Evolutionary conservation across 2,329 filamentous ascomycete genomes (phyloP), one percentile per base, ranked within the genome.

Genomic region (Verruconis gallopava): DNA sequence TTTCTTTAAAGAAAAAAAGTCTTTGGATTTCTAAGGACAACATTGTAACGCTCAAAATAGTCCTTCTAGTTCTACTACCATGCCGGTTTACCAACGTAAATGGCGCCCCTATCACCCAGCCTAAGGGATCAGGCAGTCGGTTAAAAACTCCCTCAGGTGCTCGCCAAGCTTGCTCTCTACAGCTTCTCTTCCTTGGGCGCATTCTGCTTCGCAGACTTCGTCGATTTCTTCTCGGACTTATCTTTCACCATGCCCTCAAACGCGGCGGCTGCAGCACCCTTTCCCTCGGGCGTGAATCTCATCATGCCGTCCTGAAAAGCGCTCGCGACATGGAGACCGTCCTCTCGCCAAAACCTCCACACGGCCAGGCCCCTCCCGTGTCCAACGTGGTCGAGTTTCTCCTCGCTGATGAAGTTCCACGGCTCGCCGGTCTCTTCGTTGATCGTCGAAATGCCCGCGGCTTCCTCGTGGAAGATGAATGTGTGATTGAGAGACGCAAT

Each of bases 271-370:
- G 19, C 25, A 11, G 21, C 20, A 12, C 25, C 19, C 17, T 40
- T n/a, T 19, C 38, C 40, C 14, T 32, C 45, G 4, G 45, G 25
- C 21, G 45, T 48, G 28, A 59, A 53, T 21, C 53, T 47, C 9
- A 58, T 44, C 36, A 58, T 15, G 2, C 55, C 56, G 47, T 59
- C 56, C 25, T 60, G 57, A 14, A 55, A 53, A 11, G 51, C 57
- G 15, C 49, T 58, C 6, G 56, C 56, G 39, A 59, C 46, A 44
- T 59, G 57, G 19, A 50, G 45, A 5, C 55, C 55, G 12, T 36
- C 47, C 15, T 51, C 46, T 30, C 56, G 50, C 55, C 54, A 58
- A 46, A 60, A 37, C 5, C 54, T 47, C 44, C 53, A 53, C 20
- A 41, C 49, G 44, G 55, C 50, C 33, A 58, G 37, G 2, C 48